phyloP scores from a whole-genome alignment of 257 asterid species.

The Forsythia suspensa region DNA sequence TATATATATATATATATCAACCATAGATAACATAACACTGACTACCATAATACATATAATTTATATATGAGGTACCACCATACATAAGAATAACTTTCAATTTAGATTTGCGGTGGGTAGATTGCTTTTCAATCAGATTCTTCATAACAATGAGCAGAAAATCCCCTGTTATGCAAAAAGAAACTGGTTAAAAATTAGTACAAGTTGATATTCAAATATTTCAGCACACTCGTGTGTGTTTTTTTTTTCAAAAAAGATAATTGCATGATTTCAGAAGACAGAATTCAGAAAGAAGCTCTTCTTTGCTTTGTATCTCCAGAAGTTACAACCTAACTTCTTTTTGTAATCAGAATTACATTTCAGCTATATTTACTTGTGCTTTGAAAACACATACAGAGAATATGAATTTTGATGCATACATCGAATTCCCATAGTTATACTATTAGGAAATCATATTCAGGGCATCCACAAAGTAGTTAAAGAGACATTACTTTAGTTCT shows the following conservation, averaged over 20 bases:
- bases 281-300: not conserved
- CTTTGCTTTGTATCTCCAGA: not conserved
- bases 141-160: slow-evolving; percentile 87
- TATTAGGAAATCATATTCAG: not conserved
- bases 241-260: slow-evolving; percentile 17
- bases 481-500: slow-evolving; percentile 4
- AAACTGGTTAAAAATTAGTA: slow-evolving; percentile 25
- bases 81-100: slow-evolving; percentile 97
- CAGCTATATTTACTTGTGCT: not conserved
- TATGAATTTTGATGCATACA: not conserved
- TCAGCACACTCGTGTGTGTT: slow-evolving; percentile 5
- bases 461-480: not conserved
- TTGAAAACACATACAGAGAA: not conserved
- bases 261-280: slow-evolving; percentile 13
- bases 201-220: slow-evolving; percentile 24
- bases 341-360: not conserved
- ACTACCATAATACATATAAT: slow-evolving; percentile 20
- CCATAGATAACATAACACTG: slow-evolving; percentile 16
- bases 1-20: slow-evolving; percentile 6
- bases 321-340: not conserved
- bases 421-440: not conserved
- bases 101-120: slow-evolving; percentile 46
- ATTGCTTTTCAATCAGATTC: slow-evolving; percentile 84
- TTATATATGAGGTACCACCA: slow-evolving; percentile 31
- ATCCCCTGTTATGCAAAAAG: slow-evolving; percentile 75